Base-by-base conservation (phyloP, 768 basidiomycete genomes). In the Rhizopogon roseolus region DNA sequence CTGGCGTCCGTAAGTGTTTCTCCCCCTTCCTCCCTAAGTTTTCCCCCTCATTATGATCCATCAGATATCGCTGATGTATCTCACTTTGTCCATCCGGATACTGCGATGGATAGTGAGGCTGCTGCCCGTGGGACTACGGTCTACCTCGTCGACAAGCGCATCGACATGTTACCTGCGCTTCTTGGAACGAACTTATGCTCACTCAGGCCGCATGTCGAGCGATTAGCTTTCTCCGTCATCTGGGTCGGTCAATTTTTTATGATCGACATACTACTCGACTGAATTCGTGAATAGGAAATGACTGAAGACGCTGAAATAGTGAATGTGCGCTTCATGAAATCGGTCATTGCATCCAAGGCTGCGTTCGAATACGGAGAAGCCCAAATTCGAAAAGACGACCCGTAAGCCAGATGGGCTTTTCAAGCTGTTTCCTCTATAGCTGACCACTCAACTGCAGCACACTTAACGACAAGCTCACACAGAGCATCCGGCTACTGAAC, bases 281-380 rank as follows among this genome's bases (percentile, higher is more conserved):
- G 17, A 40, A n/a, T 17, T 32, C 34, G 4, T 22, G 9, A 5
- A 3, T 57, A 98, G 96, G 93, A 97, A 81, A 71, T 99, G 65
- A 89, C 86, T 0, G 81, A 88, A 0, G 83, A 92, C 29, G 95
- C 91, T 3, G 82, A 96, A 41, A 96, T 98, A 32, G 86, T 94
- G 50, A 85, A 90, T 57, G 88, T 93, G 39, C 79, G 90, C 45
- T 98, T 96, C 64, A 90, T 86, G 5, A 99, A 98, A 69, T 97
- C 94, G 0, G 95, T 99, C 7, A 99, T 99, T 56, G 87, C 92
- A 8, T 94, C 92, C 5, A 99, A 98, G 66, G 88, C 86, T 46
- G 93, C 96, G 0, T 98, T 98, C 71, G 97, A 95, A 17, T 99
- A 99, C 60, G 92, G 93, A 64, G 93, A 94, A 57, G 97, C 97